Conservation (phyloP, 352 stramenopile genomes). For the Poterioochromonas sp. region DNA sequence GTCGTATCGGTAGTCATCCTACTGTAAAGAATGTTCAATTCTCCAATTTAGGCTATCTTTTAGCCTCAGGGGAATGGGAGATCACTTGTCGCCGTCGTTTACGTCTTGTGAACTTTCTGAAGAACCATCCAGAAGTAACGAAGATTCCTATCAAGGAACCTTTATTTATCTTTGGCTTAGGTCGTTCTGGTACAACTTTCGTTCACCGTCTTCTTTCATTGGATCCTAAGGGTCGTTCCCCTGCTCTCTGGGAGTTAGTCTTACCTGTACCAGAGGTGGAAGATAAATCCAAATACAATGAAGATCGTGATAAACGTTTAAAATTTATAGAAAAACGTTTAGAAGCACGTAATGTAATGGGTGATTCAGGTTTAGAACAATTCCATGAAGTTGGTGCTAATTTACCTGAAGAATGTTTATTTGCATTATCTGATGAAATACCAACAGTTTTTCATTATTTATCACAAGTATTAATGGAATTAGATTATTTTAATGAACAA, state of each 20-base stretch:
- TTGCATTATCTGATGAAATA: slow-evolving; percentile 4
- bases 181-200: slow-evolving; percentile 48
- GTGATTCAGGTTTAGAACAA: slow-evolving; percentile 39
- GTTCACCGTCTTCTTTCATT: slow-evolving; percentile 46
- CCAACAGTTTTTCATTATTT: background rate
- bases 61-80: background rate
- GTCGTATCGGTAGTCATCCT: background rate
- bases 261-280: slow-evolving; percentile 30
- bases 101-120: slow-evolving; percentile 3
- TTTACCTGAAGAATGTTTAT: slow-evolving; percentile 43
- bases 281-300: slow-evolving; percentile 18
- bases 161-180: slow-evolving; percentile 48
- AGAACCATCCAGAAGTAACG: background rate
- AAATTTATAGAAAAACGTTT: slow-evolving; percentile 35
- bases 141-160: slow-evolving; percentile 24
- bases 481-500: background rate
- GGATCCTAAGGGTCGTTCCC: slow-evolving; percentile 38
- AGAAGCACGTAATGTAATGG: background rate
- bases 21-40: background rate
- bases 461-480: background rate
- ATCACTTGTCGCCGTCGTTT: slow-evolving; percentile 26
- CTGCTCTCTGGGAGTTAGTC: slow-evolving; percentile 42
- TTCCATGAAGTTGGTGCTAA: slow-evolving; percentile 46
- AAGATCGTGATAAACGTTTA: slow-evolving; percentile 30
- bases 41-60: slow-evolving; percentile 1